Base-by-base conservation (phyloP, 2,329 filamentous ascomycete genomes). In the Myriosclerotinia scirpicola region DNA sequence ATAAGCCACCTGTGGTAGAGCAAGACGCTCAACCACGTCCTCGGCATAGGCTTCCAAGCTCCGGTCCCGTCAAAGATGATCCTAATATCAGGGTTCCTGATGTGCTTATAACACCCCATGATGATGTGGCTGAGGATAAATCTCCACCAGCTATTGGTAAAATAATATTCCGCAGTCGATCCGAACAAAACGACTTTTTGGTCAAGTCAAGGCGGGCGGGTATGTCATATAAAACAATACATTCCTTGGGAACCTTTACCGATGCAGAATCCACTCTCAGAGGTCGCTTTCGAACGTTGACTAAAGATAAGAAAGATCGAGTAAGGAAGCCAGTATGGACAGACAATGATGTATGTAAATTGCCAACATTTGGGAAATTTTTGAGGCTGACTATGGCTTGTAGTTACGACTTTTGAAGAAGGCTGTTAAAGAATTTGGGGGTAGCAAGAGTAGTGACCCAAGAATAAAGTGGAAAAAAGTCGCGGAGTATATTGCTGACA, bases 201-300 rank as follows among this genome's bases (percentile, higher is more conserved):
- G 75, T 90, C 20, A 73, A 80, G n/a, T 79, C 81, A 34, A 87
- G 86, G 75, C 73, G 76, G 9, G 75, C 79, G 1, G 88, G 88
- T 3, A 79, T 85, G 78, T 86, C 87, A 0, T 92, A 91, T 77
- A 84, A 82, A 64, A 82, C 89, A 67, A 91, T 92, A 72, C 83
- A 83, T 48, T 71, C 74, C 8, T 73, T 78, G 22, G 85, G 87
- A 17, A 78, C 80, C 1, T 88, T 88, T 69, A 77, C 68, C 30
- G 87, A 90, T 72, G 87, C 88, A 1, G 89, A 91, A 77, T 90
- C 89, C 14, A 93, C 90, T 0, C 80, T 93, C 48, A 83, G 90
- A 17, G 90, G 90, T 0, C 83, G 89, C 0, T 87, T 84, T 71
- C 81, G 90, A 5, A 85, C 83, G 2, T 76, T 92, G 72, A 90